A percentile compares a stretch with the other conserved stretches of the same genome.
Conservation (phyloP, 495 filamentous ascomycete species). For the Neurospora sp. region DNA sequence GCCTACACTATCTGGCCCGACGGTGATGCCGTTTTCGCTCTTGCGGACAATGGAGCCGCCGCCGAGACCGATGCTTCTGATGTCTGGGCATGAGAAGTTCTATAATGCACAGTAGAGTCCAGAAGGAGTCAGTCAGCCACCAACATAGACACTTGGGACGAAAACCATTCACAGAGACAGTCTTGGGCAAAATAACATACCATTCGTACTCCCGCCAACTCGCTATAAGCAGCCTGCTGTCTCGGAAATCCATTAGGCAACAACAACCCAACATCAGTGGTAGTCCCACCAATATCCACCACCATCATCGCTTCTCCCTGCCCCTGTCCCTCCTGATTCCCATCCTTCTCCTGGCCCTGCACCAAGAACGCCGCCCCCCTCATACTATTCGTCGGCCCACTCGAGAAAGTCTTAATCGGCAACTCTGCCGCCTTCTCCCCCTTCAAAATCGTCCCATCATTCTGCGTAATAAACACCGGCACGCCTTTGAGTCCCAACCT, state of each 20-base stretch:
- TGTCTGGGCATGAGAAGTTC: constrained; percentile 39
- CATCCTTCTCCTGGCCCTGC: constrained; percentile 8
- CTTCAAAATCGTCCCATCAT: constrained; percentile 44
- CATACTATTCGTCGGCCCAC: constrained; percentile 48
- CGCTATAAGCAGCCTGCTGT: constrained; percentile 32
- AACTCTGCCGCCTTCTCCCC: constrained; percentile 35
- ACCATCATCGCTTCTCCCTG: constrained; percentile 28
- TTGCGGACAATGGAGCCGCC: constrained; percentile 41
- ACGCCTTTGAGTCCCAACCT: constrained; percentile 33
- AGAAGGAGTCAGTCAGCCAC: not conserved
- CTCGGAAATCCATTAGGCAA: constrained; percentile 35
- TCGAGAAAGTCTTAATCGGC: constrained; percentile 45
- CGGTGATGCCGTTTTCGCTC: constrained; percentile 14
- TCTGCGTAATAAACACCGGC: constrained; percentile 45
- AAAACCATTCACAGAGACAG: not conserved
- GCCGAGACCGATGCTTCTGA: constrained; percentile 43
- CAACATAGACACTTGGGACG: not conserved
- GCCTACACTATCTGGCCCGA: constrained; percentile 48
- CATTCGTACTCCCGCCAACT: constrained; percentile 35
- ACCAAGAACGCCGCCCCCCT: constrained; percentile 43
- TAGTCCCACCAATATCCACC: constrained; percentile 42
- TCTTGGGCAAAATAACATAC: not conserved
- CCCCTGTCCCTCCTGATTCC: not conserved
- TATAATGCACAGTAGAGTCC: not conserved
- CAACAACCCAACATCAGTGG: constrained; percentile 34